These are phyloP conservation scores for Rhodotorula mucilaginosa DNA, from an alignment of 1,284 basidiomycete genomes.

Conservation along the genomic window DNA sequence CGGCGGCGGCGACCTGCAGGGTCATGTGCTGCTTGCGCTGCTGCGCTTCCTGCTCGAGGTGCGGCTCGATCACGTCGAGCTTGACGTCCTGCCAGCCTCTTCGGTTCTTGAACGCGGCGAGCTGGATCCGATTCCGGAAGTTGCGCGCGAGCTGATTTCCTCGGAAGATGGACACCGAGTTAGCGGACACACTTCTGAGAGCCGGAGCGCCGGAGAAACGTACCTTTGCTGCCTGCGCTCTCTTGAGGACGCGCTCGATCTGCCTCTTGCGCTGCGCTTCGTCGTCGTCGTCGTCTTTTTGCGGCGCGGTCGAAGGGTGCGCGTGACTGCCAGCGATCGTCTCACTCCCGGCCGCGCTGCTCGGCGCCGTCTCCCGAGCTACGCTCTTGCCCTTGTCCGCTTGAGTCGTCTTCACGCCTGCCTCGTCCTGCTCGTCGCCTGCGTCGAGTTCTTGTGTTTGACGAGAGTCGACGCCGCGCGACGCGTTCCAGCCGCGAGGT, in stretches of 20 bases:
- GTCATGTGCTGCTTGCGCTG: constrained; percentile 3
- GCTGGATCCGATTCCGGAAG: constrained; percentile 39
- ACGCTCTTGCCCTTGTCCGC: constrained; percentile 16
- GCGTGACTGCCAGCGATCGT: background rate
- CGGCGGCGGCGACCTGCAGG: background rate
- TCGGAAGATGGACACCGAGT: background rate
- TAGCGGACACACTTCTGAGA: background rate
- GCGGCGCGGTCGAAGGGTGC: background rate
- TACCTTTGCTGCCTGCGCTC: constrained; percentile 29
- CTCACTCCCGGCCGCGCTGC: background rate
- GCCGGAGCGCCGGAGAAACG: background rate
- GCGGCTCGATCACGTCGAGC: constrained; percentile 42
- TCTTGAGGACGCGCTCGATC: constrained; percentile 35
- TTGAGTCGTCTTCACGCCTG: background rate
- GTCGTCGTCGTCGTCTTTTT: background rate
- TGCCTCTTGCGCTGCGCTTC: constrained; percentile 5
- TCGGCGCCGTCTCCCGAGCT: background rate
- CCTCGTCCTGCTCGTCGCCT: background rate
- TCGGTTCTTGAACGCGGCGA: constrained; percentile 41
- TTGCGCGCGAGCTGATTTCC: constrained; percentile 39
- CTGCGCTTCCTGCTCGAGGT: constrained; percentile 28
- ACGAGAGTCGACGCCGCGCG: too few relatives aligned
- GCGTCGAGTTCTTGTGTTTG: background rate
- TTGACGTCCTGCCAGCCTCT: constrained; percentile 39
- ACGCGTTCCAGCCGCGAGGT: too few relatives aligned